Conservation (phyloP, 441 rosid species). For the Theobroma grandiflorum region DNA sequence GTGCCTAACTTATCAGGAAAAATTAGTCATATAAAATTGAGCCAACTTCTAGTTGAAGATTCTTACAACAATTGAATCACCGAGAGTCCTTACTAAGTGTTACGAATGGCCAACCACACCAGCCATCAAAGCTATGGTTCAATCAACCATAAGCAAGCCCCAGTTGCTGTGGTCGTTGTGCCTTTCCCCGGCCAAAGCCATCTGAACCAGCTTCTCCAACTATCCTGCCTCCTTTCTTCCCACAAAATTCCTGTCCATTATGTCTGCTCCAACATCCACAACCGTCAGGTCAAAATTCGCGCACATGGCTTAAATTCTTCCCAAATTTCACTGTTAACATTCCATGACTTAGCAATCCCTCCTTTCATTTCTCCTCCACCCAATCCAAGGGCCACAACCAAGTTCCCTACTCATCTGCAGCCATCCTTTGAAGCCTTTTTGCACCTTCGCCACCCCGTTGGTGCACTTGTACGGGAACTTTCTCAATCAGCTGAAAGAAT, state of each 20-base stretch:
- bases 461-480: background rate
- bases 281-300: slow-evolving; percentile 33
- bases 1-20: no score
- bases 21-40: no score
- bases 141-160: background rate
- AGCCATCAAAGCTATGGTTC: no score
- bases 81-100: no score
- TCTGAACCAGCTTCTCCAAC: slow-evolving; percentile 38
- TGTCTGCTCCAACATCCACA: slow-evolving; percentile 45
- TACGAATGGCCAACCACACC: no score
- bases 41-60: no score
- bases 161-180: slow-evolving; percentile 48
- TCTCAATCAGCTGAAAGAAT: background rate
- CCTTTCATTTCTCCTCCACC: slow-evolving; percentile 40
- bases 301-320: background rate
- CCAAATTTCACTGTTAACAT: slow-evolving; percentile 20
- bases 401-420: slow-evolving; percentile 45
- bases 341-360: background rate
- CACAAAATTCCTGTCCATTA: slow-evolving; percentile 25
- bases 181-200: slow-evolving; percentile 57
- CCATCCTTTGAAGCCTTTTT: background rate
- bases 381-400: slow-evolving; percentile 39
- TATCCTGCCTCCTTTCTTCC: slow-evolving; percentile 21
- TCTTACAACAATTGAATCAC: no score
- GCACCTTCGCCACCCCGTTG: slow-evolving; percentile 28